Base-by-base conservation (phyloP, 2,329 filamentous ascomycete species). In the Bipolaris bicolor region DNA sequence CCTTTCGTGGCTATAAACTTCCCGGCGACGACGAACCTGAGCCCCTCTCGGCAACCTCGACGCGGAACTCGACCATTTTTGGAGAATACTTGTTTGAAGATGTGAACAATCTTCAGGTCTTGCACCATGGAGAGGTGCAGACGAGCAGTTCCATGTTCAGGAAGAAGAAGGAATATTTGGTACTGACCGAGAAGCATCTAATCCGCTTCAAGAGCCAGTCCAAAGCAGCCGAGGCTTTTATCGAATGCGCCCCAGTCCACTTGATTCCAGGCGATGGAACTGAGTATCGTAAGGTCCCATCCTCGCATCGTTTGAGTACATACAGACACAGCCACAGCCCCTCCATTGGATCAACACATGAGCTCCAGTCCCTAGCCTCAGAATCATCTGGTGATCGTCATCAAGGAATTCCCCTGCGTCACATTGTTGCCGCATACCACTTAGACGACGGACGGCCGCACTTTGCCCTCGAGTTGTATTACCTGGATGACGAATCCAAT, bases 131-230 rank as follows among this genome's bases (percentile, higher is more conserved):
- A 36, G 88, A 90, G 69, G 85, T 90, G 15, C 88, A 90, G 74
- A 90, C 86, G 11, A 86, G 86, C 47, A 87, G 84, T 54, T 84
- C 85, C 58, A 85, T 90, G 81, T 89, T 90, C 76, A 81, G 88
- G 71, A 90, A 89, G 77, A 89, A 88, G 77, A 88, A 84, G 74
- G 88, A 90, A 71, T 91, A 89, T 66, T 78, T 91, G 52, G 88
- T 90, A 13, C 78, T 91, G 62, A 91, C 88, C 6, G 88, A 90
- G 62, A 84, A 83, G 5, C 86, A 90, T 72, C 76, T 91, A 53
- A 77, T 90, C 52, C 83, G 88, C 11, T 90, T 88, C 78, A 89
- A 90, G 73, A 88, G 79, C 66, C 86, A 89, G 64, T 77, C 80
- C 43, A 88, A 88, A 71, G 88, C 88, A 11, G 80, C 83, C 26